Conservation (phyloP, 2,329 filamentous ascomycete genomes). For the Penicillium paneum region DNA sequence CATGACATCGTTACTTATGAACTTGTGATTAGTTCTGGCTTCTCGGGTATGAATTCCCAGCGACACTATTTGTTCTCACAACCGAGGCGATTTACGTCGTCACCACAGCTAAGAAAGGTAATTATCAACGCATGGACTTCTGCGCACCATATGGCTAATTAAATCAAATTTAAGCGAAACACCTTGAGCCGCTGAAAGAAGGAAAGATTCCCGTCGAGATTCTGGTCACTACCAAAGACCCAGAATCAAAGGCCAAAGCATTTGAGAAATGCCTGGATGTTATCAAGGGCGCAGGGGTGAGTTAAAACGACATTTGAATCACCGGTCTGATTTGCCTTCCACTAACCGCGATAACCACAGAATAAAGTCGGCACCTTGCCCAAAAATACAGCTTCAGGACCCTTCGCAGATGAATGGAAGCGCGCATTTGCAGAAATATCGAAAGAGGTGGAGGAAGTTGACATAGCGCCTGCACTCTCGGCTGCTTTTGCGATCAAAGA, state of each 20-base stretch:
- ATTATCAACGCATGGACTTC: conserved; percentile 1
- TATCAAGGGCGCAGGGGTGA: conserved; percentile 82
- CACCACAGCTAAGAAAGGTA: conserved; percentile 96
- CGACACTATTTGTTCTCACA: conserved; percentile 90
- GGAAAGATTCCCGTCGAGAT: conserved; percentile 92
- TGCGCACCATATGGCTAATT: conserved; percentile 6
- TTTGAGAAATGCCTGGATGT: conserved; percentile 79
- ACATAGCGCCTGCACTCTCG: conserved; percentile 79
- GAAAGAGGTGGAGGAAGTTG: conserved; percentile 84
- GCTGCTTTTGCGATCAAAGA: conserved; percentile 90
- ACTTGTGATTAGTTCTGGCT: conserved; percentile 78
- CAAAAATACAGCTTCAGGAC: conserved; percentile 80
- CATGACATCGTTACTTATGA: conserved; percentile 5
- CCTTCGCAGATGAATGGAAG: conserved; percentile 96
- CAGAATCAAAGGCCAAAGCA: conserved; percentile 84
- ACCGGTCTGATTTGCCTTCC: not conserved
- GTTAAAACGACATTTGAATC: conserved; percentile 34
- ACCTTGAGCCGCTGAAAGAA: conserved; percentile 85
- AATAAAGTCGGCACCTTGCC: conserved; percentile 85
- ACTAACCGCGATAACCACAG: conserved; percentile 40
- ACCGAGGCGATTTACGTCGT: conserved; percentile 84
- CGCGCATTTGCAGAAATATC: conserved; percentile 71
- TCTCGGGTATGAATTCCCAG: conserved; percentile 96
- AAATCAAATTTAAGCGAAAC: conserved; percentile 64
- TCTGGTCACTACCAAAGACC: conserved; percentile 85